Conservation (phyloP, 768 basidiomycete species). For the Pisolithus microcarpus region DNA sequence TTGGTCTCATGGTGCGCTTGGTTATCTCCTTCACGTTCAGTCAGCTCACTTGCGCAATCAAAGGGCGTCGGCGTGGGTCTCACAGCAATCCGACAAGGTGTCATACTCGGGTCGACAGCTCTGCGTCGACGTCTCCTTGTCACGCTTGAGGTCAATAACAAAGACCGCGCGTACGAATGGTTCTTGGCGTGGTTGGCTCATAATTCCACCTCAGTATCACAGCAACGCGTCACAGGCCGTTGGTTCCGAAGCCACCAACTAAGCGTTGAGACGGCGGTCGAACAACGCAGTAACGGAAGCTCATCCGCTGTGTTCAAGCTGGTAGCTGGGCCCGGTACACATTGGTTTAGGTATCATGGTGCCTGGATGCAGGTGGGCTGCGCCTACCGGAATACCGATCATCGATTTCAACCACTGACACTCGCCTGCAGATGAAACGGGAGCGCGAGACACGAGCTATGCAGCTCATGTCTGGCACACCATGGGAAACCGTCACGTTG, state of each 20-base stretch:
- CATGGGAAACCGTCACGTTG: slow-evolving; percentile 96
- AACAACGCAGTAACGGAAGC: slow-evolving; percentile 86
- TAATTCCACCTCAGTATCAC: slow-evolving; percentile 38
- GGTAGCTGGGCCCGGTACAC: slow-evolving; percentile 93
- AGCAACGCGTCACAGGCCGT: slow-evolving; percentile 15
- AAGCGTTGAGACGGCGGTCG: slow-evolving; percentile 87
- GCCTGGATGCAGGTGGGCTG: slow-evolving; percentile 89
- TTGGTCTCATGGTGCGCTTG: slow-evolving; percentile 82
- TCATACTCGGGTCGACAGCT: slow-evolving; percentile 61
- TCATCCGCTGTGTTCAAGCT: slow-evolving; percentile 84
- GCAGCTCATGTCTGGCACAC: slow-evolving; percentile 83
- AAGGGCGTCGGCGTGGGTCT: slow-evolving; percentile 90
- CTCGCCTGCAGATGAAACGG: slow-evolving; percentile 66
- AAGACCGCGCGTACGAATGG: slow-evolving; percentile 93
- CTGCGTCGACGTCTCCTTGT: slow-evolving; percentile 89
- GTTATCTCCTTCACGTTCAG: not conserved
- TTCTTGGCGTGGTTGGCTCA: slow-evolving; percentile 94
- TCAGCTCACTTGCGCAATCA: slow-evolving; percentile 2
- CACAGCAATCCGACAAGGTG: slow-evolving; percentile 63
- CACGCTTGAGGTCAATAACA: slow-evolving; percentile 92
- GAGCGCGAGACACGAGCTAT: slow-evolving; percentile 91
- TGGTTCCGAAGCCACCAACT: slow-evolving; percentile 85
- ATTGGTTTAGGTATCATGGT: slow-evolving; percentile 83
- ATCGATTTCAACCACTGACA: not conserved
- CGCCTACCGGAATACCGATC: not conserved